Evolutionary conservation across 768 basidiomycete species (phyloP).

Genomic region (Pulveroboletus sp.): DNA sequence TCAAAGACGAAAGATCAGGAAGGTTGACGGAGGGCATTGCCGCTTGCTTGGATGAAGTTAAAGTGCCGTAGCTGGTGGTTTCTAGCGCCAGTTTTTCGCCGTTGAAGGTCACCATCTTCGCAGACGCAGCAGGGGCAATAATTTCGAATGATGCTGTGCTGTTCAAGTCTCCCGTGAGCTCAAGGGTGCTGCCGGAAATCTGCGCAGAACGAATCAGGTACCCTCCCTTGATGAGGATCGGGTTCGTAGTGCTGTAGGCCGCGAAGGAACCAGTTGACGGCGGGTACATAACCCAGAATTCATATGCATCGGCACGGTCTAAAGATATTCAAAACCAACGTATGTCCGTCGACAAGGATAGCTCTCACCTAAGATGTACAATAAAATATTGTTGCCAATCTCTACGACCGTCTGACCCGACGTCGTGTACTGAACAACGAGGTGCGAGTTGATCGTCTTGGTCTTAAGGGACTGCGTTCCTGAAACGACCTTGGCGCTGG

Average conservation of each 20-base stretch:
- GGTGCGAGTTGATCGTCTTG: slow-evolving; percentile 30
- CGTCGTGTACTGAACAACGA: slow-evolving; percentile 45
- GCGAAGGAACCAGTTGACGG: slow-evolving; percentile 36
- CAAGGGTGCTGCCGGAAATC: slow-evolving; percentile 35
- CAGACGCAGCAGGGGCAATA: slow-evolving; percentile 39
- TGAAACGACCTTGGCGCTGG: slow-evolving; percentile 21
- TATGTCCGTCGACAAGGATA: background rate
- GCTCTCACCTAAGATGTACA: slow-evolving; percentile 44
- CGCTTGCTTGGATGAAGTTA: slow-evolving; percentile 22
- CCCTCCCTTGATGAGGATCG: slow-evolving; percentile 47
- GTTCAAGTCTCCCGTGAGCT: slow-evolving; percentile 44
- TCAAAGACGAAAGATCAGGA: slow-evolving; percentile 18
- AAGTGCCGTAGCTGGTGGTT: slow-evolving; percentile 42
- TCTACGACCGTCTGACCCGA: slow-evolving; percentile 45
- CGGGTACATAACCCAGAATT: slow-evolving; percentile 47
- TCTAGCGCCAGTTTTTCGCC: slow-evolving; percentile 31
- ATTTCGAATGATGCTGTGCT: slow-evolving; percentile 43
- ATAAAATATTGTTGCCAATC: slow-evolving; percentile 34
- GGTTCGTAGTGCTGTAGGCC: slow-evolving; percentile 37
- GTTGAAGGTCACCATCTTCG: slow-evolving; percentile 43
- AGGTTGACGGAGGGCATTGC: slow-evolving; percentile 16
- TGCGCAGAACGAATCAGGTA: slow-evolving; percentile 43
- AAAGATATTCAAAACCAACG: slow-evolving; percentile 1
- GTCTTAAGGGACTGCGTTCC: slow-evolving; percentile 34
- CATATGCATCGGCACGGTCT: slow-evolving; percentile 49